These are phyloP conservation scores for Ceratocystis papillata DNA, from an alignment of 2,329 filamentous ascomycete genomes.

Conservation along the genomic window DNA sequence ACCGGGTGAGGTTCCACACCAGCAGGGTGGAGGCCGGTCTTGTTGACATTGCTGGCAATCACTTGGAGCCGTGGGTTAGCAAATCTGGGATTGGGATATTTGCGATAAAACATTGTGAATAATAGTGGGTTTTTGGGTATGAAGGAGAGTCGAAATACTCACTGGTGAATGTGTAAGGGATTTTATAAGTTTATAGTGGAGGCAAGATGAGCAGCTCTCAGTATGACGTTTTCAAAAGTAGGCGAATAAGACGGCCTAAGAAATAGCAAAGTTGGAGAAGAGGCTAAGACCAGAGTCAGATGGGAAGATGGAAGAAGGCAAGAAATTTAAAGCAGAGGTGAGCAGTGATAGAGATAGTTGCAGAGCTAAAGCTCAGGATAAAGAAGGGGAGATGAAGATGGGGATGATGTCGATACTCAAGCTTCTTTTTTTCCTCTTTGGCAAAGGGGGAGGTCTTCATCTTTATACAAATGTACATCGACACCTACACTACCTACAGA, in stretches of 20 bases:
- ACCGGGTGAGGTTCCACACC: conserved; percentile 79
- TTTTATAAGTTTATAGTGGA: conserved; percentile 1
- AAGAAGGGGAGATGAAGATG: not conserved
- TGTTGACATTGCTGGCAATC: conserved; percentile 62
- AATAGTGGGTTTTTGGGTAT: not conserved
- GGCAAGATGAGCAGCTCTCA: not conserved
- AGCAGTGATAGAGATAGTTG: not conserved
- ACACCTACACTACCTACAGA: not conserved
- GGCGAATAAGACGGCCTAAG: conserved; percentile 7
- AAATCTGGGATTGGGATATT: conserved; percentile 13
- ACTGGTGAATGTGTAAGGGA: not conserved
- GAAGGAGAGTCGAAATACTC: not conserved
- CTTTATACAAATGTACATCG: conserved; percentile 21
- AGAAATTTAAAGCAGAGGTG: conserved; percentile 9
- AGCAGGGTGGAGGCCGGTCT: conserved; percentile 79
- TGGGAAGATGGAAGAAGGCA: not conserved
- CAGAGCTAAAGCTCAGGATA: not conserved
- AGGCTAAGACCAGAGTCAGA: not conserved
- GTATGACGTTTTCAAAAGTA: conserved; percentile 1
- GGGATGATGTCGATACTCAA: conserved; percentile 12
- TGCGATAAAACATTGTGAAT: not conserved
- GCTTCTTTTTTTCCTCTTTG: conserved; percentile 5
- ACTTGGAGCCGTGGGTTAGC: conserved; percentile 32
- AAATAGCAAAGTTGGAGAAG: conserved; percentile 13
- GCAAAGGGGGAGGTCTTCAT: conserved; percentile 11